These are phyloP conservation scores for Coprinellus micaceus DNA, from an alignment of 768 basidiomycete genomes.

Conservation along the genomic window DNA sequence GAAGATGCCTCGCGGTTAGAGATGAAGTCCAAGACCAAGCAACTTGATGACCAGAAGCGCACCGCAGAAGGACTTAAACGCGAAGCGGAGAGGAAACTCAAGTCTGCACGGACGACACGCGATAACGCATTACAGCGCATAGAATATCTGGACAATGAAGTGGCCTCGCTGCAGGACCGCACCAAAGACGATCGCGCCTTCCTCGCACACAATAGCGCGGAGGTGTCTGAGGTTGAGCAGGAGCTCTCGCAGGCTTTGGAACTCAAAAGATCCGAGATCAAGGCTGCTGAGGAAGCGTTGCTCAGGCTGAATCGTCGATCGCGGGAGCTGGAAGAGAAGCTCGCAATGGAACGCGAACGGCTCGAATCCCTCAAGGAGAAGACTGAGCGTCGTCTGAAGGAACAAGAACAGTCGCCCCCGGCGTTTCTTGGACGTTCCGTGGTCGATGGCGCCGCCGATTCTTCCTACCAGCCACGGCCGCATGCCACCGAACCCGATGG, in stretches of 20 bases:
- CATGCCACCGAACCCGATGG: neutral
- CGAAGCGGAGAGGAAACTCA: conserved; percentile 87
- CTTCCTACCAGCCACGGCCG: neutral
- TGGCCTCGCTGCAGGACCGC: conserved; percentile 50
- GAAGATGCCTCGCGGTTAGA: conserved; percentile 81
- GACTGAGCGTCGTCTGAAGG: conserved; percentile 32
- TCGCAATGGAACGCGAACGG: conserved; percentile 59
- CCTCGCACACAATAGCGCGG: conserved; percentile 41
- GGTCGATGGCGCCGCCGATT: neutral
- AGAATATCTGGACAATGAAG: conserved; percentile 59
- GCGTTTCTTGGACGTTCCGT: neutral
- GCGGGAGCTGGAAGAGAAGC: conserved; percentile 68
- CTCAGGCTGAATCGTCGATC: conserved; percentile 59
- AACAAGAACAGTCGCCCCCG: neutral
- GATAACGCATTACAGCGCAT: conserved; percentile 60
- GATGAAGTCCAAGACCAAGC: conserved; percentile 78
- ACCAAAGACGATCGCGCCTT: conserved; percentile 53
- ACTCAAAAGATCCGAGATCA: conserved; percentile 56
- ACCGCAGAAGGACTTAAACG: conserved; percentile 72
- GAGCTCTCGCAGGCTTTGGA: conserved; percentile 53
- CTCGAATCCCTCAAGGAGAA: conserved; percentile 57
- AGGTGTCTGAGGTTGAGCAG: conserved; percentile 49
- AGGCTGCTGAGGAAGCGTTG: conserved; percentile 64
- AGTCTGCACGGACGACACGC: conserved; percentile 58
- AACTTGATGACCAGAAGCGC: conserved; percentile 83